Evolutionary conservation across 2,329 filamentous ascomycete species (phyloP).

Genomic region (Cryphonectria parasitica): DNA sequence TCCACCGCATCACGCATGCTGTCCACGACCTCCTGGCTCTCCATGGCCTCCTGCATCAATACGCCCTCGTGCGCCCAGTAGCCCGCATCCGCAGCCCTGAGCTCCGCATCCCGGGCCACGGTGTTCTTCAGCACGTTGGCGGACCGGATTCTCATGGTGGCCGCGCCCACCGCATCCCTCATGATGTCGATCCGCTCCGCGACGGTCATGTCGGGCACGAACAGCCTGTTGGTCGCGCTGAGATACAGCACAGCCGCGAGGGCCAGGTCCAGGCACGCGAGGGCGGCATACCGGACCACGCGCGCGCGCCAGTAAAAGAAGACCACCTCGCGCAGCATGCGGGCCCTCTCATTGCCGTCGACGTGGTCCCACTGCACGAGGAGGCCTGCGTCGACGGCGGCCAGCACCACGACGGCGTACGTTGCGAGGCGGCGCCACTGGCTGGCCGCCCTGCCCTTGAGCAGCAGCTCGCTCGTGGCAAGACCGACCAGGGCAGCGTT

Average conservation of each 20-base stretch:
- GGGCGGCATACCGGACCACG: conserved; percentile 62
- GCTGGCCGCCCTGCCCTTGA: conserved; percentile 66
- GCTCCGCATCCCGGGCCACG: conserved; percentile 69
- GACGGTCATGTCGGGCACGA: conserved; percentile 63
- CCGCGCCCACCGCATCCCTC: conserved; percentile 59
- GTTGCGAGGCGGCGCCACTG: conserved; percentile 75
- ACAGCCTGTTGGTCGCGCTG: conserved; percentile 78
- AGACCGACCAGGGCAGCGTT: conserved; percentile 75
- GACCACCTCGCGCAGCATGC: conserved; percentile 66
- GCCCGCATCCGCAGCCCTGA: conserved; percentile 66
- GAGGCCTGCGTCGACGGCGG: conserved; percentile 67
- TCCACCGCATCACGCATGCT: conserved; percentile 70
- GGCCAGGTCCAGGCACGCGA: conserved; percentile 66
- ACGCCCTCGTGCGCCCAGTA: conserved; percentile 84
- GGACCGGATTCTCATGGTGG: conserved; percentile 71
- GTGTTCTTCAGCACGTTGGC: conserved; percentile 81
- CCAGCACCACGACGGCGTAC: conserved; percentile 61
- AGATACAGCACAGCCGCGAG: conserved; percentile 73
- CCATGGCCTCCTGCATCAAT: conserved; percentile 74
- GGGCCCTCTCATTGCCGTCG: conserved; percentile 64
- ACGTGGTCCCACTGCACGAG: conserved; percentile 66
- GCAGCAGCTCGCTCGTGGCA: conserved; percentile 67
- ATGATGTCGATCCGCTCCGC: conserved; percentile 68
- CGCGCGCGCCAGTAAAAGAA: conserved; percentile 73
- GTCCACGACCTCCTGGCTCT: conserved; percentile 75